Evolutionary conservation across 73 alveolate species (phyloP), one percentile per base, ranked within the genome.

Genomic region (Paramecium pentaurelia): DNA sequence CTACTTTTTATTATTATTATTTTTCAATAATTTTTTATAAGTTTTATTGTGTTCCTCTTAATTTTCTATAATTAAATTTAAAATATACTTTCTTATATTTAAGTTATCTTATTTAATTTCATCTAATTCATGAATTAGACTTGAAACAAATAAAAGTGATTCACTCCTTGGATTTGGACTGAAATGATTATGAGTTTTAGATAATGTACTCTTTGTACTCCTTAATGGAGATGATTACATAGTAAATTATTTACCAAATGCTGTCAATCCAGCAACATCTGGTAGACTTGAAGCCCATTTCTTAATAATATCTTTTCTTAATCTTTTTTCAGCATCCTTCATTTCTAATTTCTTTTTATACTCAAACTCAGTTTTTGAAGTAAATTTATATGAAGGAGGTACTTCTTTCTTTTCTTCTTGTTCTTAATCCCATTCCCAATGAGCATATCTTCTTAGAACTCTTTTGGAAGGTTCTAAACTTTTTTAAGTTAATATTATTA

Each of bases 351-450:
- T 45, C 44, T 44, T 42, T n/a, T 47, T 80, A 49, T 32, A 80
- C 16, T 80, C 91, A 22, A 49, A 42, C 51, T 80, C 91, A 10
- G 25, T 44, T 49, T 80, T 80, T 11, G 77, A 34, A 0, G 91
- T 49, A 80, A 80, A 80, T n/a, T 80, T 44, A 44, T 80, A 47
- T 8, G 47, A 27, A 42, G 91, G 91, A 16, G 60, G 60, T 2
- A 45, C 51, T 47, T 80, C 91, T 32, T 75, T 75, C n/a, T 80
- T 80, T 8, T 80, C 73, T 20, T 37, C 34, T 80, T 80, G 8
- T 44, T 42, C 75, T 47, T 80, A 80, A 80, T 80, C 91, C 91
- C 91, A 80, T 49, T 80, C 91, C 91, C 91, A 80, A 80, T 80
- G 91, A 80, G 91, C 91, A 49, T 80, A 80, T 10, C 91, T 60